phyloP scores from a whole-genome alignment of 345 rosid species.

The Bretschneidera sinensis region DNA sequence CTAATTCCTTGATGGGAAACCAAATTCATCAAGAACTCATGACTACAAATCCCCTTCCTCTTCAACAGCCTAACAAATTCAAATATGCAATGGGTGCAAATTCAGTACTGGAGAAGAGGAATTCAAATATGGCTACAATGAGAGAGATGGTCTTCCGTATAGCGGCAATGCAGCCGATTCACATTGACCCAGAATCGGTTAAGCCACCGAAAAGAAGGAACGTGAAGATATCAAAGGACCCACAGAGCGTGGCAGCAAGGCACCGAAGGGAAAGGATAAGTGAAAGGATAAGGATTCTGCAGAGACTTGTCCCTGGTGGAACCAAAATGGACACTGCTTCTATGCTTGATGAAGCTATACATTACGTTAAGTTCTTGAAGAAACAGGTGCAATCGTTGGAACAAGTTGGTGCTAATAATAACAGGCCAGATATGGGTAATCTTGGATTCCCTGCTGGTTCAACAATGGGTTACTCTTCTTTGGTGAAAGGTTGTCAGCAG shows the following conservation, averaged over 20 bases:
- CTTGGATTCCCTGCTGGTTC: constrained; percentile 30
- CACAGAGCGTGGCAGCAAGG: constrained; percentile 90
- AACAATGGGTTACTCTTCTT: constrained; percentile 31
- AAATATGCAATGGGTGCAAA: constrained; percentile 23
- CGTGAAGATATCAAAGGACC: constrained; percentile 90
- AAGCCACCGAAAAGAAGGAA: constrained; percentile 86
- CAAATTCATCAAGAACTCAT: constrained; percentile 30
- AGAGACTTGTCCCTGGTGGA: constrained; percentile 97
- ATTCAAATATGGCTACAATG: constrained; percentile 71
- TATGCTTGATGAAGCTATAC: constrained; percentile 91
- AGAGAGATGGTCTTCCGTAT: constrained; percentile 82
- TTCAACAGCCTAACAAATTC: constrained; percentile 19
- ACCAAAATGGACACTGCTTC: constrained; percentile 96
- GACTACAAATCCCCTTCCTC: constrained; percentile 8
- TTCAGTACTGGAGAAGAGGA: constrained; percentile 39
- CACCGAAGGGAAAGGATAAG: constrained; percentile 85
- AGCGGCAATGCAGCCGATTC: constrained; percentile 88
- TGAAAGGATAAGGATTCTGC: constrained; percentile 84
- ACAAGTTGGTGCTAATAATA: constrained; percentile 54
- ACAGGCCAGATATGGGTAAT: constrained; percentile 30
- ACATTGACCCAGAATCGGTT: constrained; percentile 75
- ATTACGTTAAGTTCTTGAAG: constrained; percentile 84
- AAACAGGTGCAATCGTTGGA: constrained; percentile 77
- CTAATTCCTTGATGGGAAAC: constrained; percentile 17
- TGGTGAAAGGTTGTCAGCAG: constrained; percentile 47